Percentiles rank a stretch among this genome's conserved stretches.
phyloP scores from a whole-genome alignment of 2,329 filamentous ascomycete species.

The Cercospora sojina region DNA sequence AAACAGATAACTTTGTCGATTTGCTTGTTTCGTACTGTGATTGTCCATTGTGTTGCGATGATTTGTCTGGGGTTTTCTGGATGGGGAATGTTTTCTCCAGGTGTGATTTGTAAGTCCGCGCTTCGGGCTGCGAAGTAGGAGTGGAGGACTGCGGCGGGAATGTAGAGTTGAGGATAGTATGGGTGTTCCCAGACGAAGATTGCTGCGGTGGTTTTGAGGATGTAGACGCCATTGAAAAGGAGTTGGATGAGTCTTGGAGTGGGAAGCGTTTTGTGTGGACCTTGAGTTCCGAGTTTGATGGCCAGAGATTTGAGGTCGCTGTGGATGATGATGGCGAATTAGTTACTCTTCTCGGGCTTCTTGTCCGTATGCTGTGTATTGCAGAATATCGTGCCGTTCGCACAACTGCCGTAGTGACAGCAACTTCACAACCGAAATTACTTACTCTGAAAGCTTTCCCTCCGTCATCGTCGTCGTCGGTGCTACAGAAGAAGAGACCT shows the following conservation, averaged over 20 bases:
- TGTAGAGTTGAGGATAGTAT: conserved; percentile 45
- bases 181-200: conserved; percentile 46
- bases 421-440: background rate
- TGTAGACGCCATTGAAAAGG: conserved; percentile 37
- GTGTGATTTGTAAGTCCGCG: conserved; percentile 19
- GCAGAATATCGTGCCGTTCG: background rate
- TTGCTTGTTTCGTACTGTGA: conserved; percentile 25
- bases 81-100: conserved; percentile 26
- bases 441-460: conserved; percentile 5
- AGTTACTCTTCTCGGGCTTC: background rate
- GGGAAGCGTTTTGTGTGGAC: conserved; percentile 38
- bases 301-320: conserved; percentile 44
- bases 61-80: conserved; percentile 12
- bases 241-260: conserved; percentile 37
- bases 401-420: background rate
- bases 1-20: conserved; percentile 29
- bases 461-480: background rate
- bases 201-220: conserved; percentile 38
- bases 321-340: background rate
- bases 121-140: conserved; percentile 12
- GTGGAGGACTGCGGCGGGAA: conserved; percentile 28
- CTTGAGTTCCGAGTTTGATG: conserved; percentile 42
- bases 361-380: background rate
- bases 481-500: background rate
- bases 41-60: conserved; percentile 29